Base-by-base conservation (phyloP, 2,329 filamentous ascomycete species). In the Verticillium tricorpus region DNA sequence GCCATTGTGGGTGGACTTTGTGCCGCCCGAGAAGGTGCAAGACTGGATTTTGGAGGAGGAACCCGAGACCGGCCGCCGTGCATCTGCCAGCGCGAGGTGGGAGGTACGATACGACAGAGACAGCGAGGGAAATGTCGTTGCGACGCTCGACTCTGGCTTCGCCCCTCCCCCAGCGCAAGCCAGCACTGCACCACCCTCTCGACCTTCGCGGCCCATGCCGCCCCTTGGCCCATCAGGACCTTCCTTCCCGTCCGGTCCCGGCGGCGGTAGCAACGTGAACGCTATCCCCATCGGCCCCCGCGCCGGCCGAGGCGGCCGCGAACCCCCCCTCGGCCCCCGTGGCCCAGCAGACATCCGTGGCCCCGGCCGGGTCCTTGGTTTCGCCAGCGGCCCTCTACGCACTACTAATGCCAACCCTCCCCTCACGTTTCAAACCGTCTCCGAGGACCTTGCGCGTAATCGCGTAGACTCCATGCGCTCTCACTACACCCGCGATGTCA, bases 1-100 rank as follows among this genome's bases (percentile, higher is more conserved):
- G 73, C 83, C 88, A 1, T 82, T 98, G 1, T 96, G 89, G 85
- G 91, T 92, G 3, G 95, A 99, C 73, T 98, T 95, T 72, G 83
- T 98, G 22, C 94, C 94, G 0, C 84, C 89, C 19, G 87, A 92
- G 31, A 85, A 87, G 65, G 82, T 96, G 4, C 73, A 78, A 15
- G 83, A 84, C 28, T 98, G 93, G 92, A 89, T 96, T 62, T 82
- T 85, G 8, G 82, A 77, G 50, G 92, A 96, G 73, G 78, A 87
- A 68, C 73, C 79, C 2, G 73, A 71, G 19, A 15, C 69, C 67
- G 69, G 80, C 65, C 67, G 78, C 58, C 73, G 82, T 56, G 73
- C 77, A 60, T 74, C 76, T 57, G 69, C 61, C 19, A 69, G 64
- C 68, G 73, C 71, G 6, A 78, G 88, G 28, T 96, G 89, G 87